Percentiles rank a stretch among this genome's conserved stretches.
Evolutionary conservation across 495 filamentous ascomycete genomes (phyloP).

Genomic region (Endocarpon pusillum): DNA sequence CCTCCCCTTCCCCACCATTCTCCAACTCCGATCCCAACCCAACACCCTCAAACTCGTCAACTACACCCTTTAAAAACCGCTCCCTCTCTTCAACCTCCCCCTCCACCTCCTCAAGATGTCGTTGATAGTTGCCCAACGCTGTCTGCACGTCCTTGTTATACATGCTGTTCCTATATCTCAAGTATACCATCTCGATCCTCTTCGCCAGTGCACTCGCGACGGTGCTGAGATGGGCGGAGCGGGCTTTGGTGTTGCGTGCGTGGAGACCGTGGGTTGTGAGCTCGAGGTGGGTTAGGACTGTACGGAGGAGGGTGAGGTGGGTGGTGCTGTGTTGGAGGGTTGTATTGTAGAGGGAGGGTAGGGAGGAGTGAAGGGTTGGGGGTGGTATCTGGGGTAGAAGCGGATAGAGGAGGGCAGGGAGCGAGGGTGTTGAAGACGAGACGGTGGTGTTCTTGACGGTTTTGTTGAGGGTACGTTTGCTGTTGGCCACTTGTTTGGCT

Average conservation of each 20-base stretch:
- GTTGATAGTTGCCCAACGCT: conserved; percentile 39
- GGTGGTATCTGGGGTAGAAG: conserved; percentile 12
- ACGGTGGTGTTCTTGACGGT: neutral
- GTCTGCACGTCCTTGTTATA: conserved; percentile 39
- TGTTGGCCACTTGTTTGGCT: too few species aligned
- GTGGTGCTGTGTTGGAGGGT: conserved; percentile 14
- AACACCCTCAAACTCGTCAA: conserved; percentile 31
- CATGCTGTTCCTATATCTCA: conserved; percentile 23
- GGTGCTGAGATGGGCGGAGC: conserved; percentile 40
- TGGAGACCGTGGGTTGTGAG: conserved; percentile 48
- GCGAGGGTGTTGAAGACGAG: neutral
- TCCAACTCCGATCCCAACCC: conserved; percentile 34
- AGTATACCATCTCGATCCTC: conserved; percentile 33
- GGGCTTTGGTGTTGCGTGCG: conserved; percentile 34
- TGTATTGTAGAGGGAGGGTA: conserved; percentile 15
- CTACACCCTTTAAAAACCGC: too few species aligned
- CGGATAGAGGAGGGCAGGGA: conserved; percentile 10
- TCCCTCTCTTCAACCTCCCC: conserved; percentile 29
- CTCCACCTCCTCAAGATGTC: conserved; percentile 34
- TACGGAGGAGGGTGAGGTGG: conserved; percentile 19
- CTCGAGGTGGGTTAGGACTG: conserved; percentile 28
- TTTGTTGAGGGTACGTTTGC: conserved; percentile 1
- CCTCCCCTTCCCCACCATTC: conserved; percentile 2
- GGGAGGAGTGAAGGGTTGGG: conserved; percentile 14
- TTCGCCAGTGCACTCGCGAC: conserved; percentile 36